A percentile compares a stretch with the other conserved stretches of the same genome.
Conservation (phyloP, 208 protist genomes). For the Willaertia magna region DNA sequence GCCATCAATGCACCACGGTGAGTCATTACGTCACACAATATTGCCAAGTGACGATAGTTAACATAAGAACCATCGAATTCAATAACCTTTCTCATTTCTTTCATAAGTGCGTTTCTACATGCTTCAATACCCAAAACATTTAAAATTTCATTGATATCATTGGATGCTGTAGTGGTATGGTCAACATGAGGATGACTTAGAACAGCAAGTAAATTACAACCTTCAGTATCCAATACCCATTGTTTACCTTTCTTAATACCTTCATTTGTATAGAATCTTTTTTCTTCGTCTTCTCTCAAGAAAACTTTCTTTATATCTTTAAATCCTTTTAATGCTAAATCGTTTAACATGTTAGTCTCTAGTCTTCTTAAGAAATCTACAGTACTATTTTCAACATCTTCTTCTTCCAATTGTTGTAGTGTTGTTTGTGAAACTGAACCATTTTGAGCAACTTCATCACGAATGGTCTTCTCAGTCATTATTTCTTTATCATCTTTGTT, state of each 20-base stretch:
- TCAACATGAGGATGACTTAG: constrained; percentile 82
- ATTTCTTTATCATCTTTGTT: constrained; percentile 22
- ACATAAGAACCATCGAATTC: constrained; percentile 92
- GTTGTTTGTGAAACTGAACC: no score
- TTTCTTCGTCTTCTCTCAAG: constrained; percentile 38
- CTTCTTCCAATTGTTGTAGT: constrained; percentile 33
- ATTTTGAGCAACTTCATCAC: constrained; percentile 45
- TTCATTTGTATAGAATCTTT: constrained; percentile 4
- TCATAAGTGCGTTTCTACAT: constrained; percentile 40
- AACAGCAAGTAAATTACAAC: constrained; percentile 76
- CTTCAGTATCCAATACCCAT: constrained; percentile 80
- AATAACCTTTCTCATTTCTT: constrained; percentile 77
- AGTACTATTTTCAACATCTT: constrained; percentile 50
- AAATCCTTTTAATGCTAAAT: constrained; percentile 69
- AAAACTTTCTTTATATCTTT: constrained; percentile 85
- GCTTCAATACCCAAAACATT: constrained; percentile 88
- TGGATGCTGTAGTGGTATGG: constrained; percentile 72
- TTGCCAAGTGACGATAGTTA: constrained; percentile 96
- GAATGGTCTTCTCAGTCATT: constrained; percentile 30
- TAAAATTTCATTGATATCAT: constrained; percentile 95
- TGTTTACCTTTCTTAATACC: neutral
- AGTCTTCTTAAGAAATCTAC: constrained; percentile 50
- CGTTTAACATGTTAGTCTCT: constrained; percentile 51
- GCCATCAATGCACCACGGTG: constrained; percentile 86
- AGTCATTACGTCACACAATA: constrained; percentile 97